Percentiles rank a stretch among this genome's conserved stretches.
Conservation (phyloP, 2,329 filamentous ascomycete genomes). For the Aspergillus japonicus region DNA sequence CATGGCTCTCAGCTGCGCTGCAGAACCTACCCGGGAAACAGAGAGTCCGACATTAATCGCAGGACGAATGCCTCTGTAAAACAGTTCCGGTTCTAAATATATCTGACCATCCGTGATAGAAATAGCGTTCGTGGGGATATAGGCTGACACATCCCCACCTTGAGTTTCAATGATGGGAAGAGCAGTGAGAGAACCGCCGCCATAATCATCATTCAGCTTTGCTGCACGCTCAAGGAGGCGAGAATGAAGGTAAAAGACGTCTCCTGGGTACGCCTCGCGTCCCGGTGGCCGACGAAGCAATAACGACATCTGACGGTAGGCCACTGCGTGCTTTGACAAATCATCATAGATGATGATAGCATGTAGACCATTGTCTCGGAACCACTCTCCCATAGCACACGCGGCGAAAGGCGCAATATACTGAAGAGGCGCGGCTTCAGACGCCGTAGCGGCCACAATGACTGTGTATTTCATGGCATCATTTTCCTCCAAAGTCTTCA, state of each 20-base stretch:
- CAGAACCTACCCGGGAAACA: constrained; percentile 98
- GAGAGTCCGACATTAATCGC: constrained; percentile 99
- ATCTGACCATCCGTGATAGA: constrained; percentile 99
- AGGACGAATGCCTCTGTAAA: constrained; percentile 99
- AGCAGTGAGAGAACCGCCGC: constrained; percentile 94
- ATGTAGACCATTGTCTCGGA: constrained; percentile 83
- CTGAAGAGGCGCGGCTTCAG: constrained; percentile 92
- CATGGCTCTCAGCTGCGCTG: constrained; percentile 99
- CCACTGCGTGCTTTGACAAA: constrained; percentile 95
- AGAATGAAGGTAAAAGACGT: constrained; percentile 99
- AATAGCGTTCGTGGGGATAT: constrained; percentile 99
- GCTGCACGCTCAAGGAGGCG: constrained; percentile 98
- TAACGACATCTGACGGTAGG: constrained; percentile 98
- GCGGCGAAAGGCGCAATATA: constrained; percentile 93
- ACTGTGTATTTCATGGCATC: constrained; percentile 98
- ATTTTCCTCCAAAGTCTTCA: constrained; percentile 99
- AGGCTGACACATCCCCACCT: constrained; percentile 99
- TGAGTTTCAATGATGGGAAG: constrained; percentile 98
- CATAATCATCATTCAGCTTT: constrained; percentile 96
- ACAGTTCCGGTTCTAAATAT: constrained; percentile 98
- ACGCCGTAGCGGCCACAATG: constrained; percentile 92
- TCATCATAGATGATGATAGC: constrained; percentile 90
- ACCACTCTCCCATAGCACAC: constrained; percentile 63
- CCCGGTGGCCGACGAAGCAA: constrained; percentile 95
- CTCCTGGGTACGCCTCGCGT: constrained; percentile 98